These are phyloP conservation scores for Zalaria sp. DNA, from an alignment of 2,329 filamentous ascomycete species.

Conservation along the genomic window DNA sequence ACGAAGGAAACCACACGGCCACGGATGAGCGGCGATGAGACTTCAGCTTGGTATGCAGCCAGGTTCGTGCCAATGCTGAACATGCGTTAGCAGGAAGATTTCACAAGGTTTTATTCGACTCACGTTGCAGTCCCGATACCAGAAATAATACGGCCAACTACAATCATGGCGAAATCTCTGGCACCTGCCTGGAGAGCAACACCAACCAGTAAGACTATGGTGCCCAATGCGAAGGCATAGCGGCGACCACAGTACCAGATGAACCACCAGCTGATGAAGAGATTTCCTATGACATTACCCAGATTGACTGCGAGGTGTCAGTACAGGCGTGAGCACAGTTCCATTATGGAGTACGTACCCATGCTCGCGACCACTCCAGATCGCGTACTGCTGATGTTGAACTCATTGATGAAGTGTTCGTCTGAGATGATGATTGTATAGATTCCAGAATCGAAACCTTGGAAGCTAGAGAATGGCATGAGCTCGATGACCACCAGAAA, in stretches of 20 bases:
- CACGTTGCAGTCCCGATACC: background rate
- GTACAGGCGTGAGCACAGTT: too few species aligned
- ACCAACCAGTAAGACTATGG: background rate
- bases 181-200: background rate
- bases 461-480: background rate
- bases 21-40: background rate
- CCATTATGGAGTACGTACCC: too few species aligned
- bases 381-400: background rate
- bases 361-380: background rate
- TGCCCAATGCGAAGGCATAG: background rate
- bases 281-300: background rate
- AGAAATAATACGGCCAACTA: background rate
- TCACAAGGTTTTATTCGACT: background rate
- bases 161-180: background rate
- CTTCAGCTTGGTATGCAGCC: background rate
- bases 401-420: background rate
- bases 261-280: background rate
- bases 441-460: background rate
- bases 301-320: background rate
- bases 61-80: background rate
- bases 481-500: background rate
- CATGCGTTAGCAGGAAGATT: too few species aligned
- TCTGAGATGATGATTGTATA: background rate
- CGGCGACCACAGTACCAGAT: background rate
- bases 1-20: background rate